phyloP scores from a whole-genome alignment of 495 filamentous ascomycete species.

The Glutinoglossum americanum region DNA sequence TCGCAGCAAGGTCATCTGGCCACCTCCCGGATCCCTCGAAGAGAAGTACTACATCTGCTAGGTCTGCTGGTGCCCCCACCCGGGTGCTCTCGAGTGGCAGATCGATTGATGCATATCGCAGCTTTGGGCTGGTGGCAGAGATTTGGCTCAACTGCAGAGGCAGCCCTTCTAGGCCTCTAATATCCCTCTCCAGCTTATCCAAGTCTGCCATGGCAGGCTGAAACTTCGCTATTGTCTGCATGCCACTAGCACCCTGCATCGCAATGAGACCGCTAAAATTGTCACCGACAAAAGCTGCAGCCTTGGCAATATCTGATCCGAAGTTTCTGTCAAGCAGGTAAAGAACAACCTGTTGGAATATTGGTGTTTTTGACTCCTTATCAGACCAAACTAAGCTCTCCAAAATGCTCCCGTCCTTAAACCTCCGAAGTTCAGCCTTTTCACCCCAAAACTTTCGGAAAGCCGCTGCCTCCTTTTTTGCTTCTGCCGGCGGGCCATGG shows the following conservation, averaged over 20 bases:
- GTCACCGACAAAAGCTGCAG: constrained; percentile 37
- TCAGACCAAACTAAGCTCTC: constrained; percentile 66
- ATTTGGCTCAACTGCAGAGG: constrained; percentile 66
- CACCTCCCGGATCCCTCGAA: constrained; percentile 88
- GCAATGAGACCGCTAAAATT: constrained; percentile 35
- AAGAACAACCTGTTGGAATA: constrained; percentile 58
- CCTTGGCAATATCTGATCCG: constrained; percentile 23
- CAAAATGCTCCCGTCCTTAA: constrained; percentile 49
- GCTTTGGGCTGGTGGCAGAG: constrained; percentile 41
- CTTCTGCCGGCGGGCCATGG: constrained; percentile 64
- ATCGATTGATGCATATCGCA: constrained; percentile 50
- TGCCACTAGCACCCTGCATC: constrained; percentile 13
- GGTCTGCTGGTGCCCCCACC: constrained; percentile 18
- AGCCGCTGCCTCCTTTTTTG: constrained; percentile 41
- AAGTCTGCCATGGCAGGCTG: constrained; percentile 38
- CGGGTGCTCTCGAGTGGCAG: constrained; percentile 19
- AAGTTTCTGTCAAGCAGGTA: constrained; percentile 53
- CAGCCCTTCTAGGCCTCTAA: constrained; percentile 54
- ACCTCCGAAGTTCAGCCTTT: constrained; percentile 50
- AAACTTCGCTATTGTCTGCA: constrained; percentile 23
- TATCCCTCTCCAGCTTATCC: constrained; percentile 43
- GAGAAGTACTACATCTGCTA: constrained; percentile 54
- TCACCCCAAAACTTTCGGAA: constrained; percentile 63
- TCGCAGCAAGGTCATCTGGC: constrained; percentile 76
- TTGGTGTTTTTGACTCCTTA: constrained; percentile 31